Evolutionary conservation across 768 basidiomycete species (phyloP).

Genomic region (Boletus bicolor): DNA sequence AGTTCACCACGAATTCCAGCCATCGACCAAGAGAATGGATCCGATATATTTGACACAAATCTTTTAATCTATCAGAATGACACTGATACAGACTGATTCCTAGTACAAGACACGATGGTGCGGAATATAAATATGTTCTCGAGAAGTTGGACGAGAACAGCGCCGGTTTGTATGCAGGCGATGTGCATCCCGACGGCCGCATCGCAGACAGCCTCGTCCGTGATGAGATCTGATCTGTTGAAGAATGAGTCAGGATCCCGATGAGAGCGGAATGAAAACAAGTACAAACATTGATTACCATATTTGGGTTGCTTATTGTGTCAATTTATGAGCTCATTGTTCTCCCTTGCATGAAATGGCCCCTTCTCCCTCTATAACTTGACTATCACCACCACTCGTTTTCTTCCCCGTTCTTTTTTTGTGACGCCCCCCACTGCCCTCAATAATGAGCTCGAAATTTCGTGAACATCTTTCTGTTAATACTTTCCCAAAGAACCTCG

Average conservation of each 20-base stretch:
- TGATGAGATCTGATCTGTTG: no score
- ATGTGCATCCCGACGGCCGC: neutral
- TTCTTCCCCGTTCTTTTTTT: neutral
- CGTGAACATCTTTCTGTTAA: slow-evolving; percentile 30
- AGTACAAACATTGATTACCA: slow-evolving; percentile 8
- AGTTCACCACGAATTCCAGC: neutral
- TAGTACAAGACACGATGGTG: neutral
- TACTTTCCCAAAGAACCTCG: slow-evolving; percentile 5
- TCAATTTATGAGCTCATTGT: slow-evolving; percentile 15
- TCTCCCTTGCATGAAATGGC: slow-evolving; percentile 2
- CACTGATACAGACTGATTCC: neutral
- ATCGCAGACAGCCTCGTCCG: neutral
- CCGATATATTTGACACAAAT: neutral
- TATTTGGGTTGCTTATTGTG: slow-evolving; percentile 20
- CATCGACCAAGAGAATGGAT: neutral
- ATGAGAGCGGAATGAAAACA: neutral
- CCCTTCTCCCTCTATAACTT: slow-evolving; percentile 2
- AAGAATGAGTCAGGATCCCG: slow-evolving; percentile 1
- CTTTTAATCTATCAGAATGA: neutral
- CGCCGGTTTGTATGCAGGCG: no score
- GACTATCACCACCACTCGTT: slow-evolving; percentile 11
- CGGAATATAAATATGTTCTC: no score
- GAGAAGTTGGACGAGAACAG: no score
- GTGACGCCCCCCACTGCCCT: neutral
- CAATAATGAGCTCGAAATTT: slow-evolving; percentile 29